Conservation (phyloP, 495 filamentous ascomycete species). For the Thermothielavioides terrestris region DNA sequence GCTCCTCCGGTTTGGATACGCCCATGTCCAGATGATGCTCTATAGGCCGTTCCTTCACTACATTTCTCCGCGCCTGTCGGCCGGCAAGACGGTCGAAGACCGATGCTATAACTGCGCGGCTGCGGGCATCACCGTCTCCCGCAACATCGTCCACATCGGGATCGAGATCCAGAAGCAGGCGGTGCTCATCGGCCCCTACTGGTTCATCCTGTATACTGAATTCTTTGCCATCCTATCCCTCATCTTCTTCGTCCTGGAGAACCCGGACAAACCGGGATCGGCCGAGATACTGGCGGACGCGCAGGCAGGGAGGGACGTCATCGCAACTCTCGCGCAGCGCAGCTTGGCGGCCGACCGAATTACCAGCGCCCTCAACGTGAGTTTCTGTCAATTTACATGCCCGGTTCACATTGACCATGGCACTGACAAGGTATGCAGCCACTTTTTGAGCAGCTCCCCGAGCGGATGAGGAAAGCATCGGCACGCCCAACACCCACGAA, state of each 20-base stretch:
- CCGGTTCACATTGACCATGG: no score
- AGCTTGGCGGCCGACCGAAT: constrained; percentile 86
- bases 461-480: constrained; percentile 46
- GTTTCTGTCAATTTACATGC: no score
- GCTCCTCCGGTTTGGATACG: constrained; percentile 76
- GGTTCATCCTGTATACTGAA: constrained; percentile 94
- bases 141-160: constrained; percentile 90
- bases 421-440: constrained; percentile 35
- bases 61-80: constrained; percentile 59
- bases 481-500: constrained; percentile 36
- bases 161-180: constrained; percentile 78
- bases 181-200: constrained; percentile 81
- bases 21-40: constrained; percentile 89
- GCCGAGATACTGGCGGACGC: constrained; percentile 76
- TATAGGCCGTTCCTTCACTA: constrained; percentile 96
- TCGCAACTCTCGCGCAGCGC: constrained; percentile 66
- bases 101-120: constrained; percentile 85
- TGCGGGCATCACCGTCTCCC: constrained; percentile 82
- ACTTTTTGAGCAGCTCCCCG: constrained; percentile 75
- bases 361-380: constrained; percentile 62
- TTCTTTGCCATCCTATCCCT: constrained; percentile 91
- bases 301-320: constrained; percentile 69
- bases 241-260: constrained; percentile 84
- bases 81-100: constrained; percentile 65
- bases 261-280: constrained; percentile 69